Conservation (phyloP, 768 basidiomycete species). For the Filobasidium wieringae region DNA sequence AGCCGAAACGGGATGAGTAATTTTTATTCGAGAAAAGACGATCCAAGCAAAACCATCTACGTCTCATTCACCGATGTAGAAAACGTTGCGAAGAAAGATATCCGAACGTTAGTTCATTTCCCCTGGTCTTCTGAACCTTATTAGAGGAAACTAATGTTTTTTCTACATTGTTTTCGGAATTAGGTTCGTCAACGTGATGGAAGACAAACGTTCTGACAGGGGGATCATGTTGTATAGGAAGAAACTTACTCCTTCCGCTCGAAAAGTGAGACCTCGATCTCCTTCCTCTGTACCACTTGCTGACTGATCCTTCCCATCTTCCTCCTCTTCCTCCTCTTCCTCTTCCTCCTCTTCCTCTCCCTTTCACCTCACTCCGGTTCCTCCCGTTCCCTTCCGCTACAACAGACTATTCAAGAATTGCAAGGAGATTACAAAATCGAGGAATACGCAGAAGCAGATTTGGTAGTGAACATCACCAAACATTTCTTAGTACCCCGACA, state of each 20-base stretch:
- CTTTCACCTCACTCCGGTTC: not conserved
- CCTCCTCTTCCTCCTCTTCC: not conserved
- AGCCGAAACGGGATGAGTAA: constrained; percentile 86
- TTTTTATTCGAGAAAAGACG: constrained; percentile 48
- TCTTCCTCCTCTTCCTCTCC: not conserved
- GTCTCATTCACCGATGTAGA: constrained; percentile 91
- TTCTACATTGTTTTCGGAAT: not conserved
- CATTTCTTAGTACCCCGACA: constrained; percentile 91
- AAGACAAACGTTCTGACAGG: constrained; percentile 76
- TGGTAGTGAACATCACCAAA: constrained; percentile 93
- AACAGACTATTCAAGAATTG: constrained; percentile 84
- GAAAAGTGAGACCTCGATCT: constrained; percentile 67
- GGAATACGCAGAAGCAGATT: constrained; percentile 90
- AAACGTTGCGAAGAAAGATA: constrained; percentile 92
- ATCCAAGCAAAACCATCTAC: constrained; percentile 64
- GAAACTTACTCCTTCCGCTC: constrained; percentile 91
- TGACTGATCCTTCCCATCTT: not conserved
- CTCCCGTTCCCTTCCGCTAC: not conserved
- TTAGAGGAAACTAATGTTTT: not conserved
- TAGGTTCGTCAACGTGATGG: constrained; percentile 78
- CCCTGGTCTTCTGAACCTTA: not conserved
- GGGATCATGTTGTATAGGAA: constrained; percentile 93
- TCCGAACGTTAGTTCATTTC: constrained; percentile 67
- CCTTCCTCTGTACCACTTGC: too few relatives aligned
- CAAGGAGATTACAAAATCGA: constrained; percentile 73